Base-by-base conservation (phyloP, 2,329 filamentous ascomycete genomes). In the Didymella pomorum region DNA sequence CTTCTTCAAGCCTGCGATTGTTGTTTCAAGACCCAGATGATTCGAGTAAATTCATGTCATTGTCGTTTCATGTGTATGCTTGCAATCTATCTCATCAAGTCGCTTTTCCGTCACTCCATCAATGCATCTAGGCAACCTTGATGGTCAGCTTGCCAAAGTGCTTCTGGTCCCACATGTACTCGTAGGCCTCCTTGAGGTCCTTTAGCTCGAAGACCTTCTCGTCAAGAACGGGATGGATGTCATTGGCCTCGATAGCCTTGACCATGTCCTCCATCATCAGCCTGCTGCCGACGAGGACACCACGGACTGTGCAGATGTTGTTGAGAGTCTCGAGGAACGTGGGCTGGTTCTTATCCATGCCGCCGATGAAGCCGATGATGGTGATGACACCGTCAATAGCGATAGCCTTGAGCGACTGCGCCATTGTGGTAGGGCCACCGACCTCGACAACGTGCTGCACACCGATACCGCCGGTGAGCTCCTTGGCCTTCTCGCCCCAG, bases 371-470 rank as follows among this genome's bases (percentile, higher is more conserved):
- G 2, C 85, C 85, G 55, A 87, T 86, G 56, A 87, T 80, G 58
- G 72, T 79, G 31, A 76, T 76, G 14, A 85, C 75, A 31, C 84
- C 85, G 62, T 86, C 85, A 28, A 81, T 80, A 51, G 78, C 79
- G 56, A 86, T 76, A 1, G 83, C 82, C 62, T 82, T 82, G 39
- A 89, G 75, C 2, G 74, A 77, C 63, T 79, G 76, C 2, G 77
- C 66, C 62, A 90, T 80, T 0, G 87, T 89, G n/a, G 79, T 81
- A 0, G 85, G 79, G 0, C 88, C 88, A 12, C 86, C 88, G n/a
- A 90, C 83, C 66, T 91, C 89, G 37, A 89, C 68, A 37, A 91
- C 78, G 60, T 87, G 80, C 65, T 90, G 83, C 8, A 89, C 84
- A 12, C 89, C 89, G 2, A 66, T 68, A 16, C 82, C 82, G 0